Evolutionary conservation across 2,329 filamentous ascomycete genomes (phyloP).

Genomic region (Geosmithia morbida): DNA sequence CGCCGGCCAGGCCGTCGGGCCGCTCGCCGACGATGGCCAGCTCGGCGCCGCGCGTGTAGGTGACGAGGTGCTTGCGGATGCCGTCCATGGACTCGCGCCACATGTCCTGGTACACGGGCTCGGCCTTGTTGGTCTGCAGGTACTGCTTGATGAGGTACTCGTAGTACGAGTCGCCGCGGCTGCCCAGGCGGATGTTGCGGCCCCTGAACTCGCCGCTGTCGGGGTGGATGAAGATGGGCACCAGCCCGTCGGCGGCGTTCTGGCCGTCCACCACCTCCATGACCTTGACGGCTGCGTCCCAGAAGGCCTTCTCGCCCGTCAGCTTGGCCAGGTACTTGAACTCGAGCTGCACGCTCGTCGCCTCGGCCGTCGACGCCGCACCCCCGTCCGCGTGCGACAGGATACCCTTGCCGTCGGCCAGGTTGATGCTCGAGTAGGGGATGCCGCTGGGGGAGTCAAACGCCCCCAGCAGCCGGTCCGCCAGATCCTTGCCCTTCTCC

Average conservation of each 20-base stretch:
- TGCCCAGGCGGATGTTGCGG: conserved; percentile 79
- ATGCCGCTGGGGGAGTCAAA: conserved; percentile 81
- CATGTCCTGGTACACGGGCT: conserved; percentile 78
- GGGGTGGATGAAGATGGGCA: conserved; percentile 85
- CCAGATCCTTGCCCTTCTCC: conserved; percentile 88
- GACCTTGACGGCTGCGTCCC: conserved; percentile 81
- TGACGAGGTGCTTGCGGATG: conserved; percentile 81
- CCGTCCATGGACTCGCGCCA: conserved; percentile 79
- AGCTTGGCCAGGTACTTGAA: conserved; percentile 95
- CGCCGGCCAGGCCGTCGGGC: conserved; percentile 52
- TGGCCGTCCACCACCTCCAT: conserved; percentile 86
- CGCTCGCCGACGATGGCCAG: conserved; percentile 87
- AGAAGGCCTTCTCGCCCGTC: conserved; percentile 84
- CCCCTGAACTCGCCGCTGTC: conserved; percentile 66
- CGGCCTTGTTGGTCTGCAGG: conserved; percentile 77
- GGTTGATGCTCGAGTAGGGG: conserved; percentile 80
- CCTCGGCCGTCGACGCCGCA: conserved; percentile 87
- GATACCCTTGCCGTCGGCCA: conserved; percentile 63
- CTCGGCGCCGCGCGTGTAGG: conserved; percentile 66
- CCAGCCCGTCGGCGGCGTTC: conserved; percentile 61
- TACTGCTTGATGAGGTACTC: conserved; percentile 99
- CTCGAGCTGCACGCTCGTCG: conserved; percentile 83
- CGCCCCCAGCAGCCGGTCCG: conserved; percentile 71
- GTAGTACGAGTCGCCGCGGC: conserved; percentile 94
- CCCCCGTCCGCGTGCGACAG: conserved; percentile 73